A percentile compares a stretch with the other conserved stretches of the same genome.
Conservation (phyloP, 1,139 yeast genomes). For the Kodamaea suecica region DNA sequence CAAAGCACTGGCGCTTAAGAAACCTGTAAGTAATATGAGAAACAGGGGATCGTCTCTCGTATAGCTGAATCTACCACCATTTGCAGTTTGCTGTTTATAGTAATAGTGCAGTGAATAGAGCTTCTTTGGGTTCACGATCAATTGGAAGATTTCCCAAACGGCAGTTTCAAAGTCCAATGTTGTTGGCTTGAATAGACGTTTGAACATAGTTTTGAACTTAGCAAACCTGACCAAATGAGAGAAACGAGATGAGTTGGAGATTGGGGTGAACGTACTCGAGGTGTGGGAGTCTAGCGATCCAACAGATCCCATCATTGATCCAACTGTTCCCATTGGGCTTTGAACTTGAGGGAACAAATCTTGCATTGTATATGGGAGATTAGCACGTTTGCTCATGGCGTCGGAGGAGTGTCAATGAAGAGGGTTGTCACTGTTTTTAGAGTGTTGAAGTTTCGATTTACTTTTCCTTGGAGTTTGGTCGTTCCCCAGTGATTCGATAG, state of each 20-base stretch:
- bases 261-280: conserved; percentile 18
- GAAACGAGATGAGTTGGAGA: conserved; percentile 8
- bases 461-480: too few relatives aligned
- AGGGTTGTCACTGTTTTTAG: too few relatives aligned
- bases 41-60: conserved; percentile 92
- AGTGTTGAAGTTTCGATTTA: too few relatives aligned
- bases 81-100: conserved; percentile 44
- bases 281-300: conserved; percentile 16
- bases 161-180: conserved; percentile 91
- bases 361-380: conserved; percentile 38
- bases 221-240: conserved; percentile 7
- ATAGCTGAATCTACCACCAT: conserved; percentile 44
- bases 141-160: conserved; percentile 80
- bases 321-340: conserved; percentile 14
- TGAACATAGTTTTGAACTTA: conserved; percentile 27
- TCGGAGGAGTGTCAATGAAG: not conserved
- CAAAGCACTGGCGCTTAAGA: conserved; percentile 69
- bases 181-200: conserved; percentile 62
- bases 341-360: conserved; percentile 34
- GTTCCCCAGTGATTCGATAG: too few relatives aligned
- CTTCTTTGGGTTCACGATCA: conserved; percentile 71
- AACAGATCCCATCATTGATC: conserved; percentile 19
- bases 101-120: conserved; percentile 81
- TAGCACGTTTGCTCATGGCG: conserved; percentile 20
- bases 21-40: conserved; percentile 62